phyloP scores from a whole-genome alignment of 73 alveolate species.

The Durusdinium trenchii region DNA sequence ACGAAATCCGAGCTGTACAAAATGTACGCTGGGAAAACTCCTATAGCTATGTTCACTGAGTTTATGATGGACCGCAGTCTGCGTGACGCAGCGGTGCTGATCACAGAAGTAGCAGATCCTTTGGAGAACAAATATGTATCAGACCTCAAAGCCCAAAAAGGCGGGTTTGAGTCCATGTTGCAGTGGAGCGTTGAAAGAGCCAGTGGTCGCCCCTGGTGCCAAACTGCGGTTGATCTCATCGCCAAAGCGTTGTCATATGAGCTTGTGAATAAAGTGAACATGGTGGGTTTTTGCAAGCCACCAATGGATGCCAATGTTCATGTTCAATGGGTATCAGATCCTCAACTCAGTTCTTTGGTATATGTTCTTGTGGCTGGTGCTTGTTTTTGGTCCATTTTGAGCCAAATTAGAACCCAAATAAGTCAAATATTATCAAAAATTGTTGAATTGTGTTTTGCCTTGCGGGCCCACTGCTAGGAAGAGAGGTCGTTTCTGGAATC shows the following conservation, averaged over 20 bases:
- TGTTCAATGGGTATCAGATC: not conserved
- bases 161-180: not conserved
- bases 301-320: not conserved
- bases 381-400: not conserved
- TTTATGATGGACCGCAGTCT: too few species aligned
- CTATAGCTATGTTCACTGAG: too few species aligned
- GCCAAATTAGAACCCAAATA: too few species aligned
- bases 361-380: not conserved
- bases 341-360: not conserved
- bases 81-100: too few species aligned
- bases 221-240: not conserved
- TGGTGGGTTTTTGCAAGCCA: not conserved
- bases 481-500: not conserved
- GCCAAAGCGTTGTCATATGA: not conserved
- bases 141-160: not conserved
- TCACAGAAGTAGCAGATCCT: too few species aligned
- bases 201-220: conserved; percentile 20
- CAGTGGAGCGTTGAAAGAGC: not conserved
- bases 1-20: too few species aligned
- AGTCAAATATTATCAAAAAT: too few species aligned
- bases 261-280: not conserved
- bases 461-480: not conserved
- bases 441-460: not conserved
- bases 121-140: not conserved
- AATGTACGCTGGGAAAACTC: too few species aligned